Evolutionary conservation across 106 monocot genomes (phyloP), one percentile per base, ranked within the genome.

Genomic region (Apostasia shenzhenica): DNA sequence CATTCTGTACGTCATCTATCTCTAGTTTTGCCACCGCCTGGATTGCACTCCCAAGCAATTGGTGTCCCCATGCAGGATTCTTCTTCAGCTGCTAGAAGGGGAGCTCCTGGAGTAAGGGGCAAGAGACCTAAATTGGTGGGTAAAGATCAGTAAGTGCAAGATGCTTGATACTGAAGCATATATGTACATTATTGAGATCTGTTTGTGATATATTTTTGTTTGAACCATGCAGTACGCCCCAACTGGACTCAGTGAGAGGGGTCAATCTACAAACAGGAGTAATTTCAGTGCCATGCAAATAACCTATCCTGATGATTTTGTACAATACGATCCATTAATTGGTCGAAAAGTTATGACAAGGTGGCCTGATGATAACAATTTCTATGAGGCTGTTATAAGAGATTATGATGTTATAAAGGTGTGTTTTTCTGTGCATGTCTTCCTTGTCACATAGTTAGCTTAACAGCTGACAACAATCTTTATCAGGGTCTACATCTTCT

Each of bases 361-460:
- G 67, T 97, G 97, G 97, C 97, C 97, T 56, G 86, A 82, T 44
- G 92, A 92, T 75, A 97, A 90, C 61, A 92, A 77, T 66, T 97
- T 97, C 52, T 97, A 97, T 71, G 92, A 92, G 63, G 97, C 97
- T 80, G 87, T 92, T 69, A 90, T 97, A 70, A 97, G 89, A 58
- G 89, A 97, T 66, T 89, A 84, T 69, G 85, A 92, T 56, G 72
- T 87, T 50, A 48, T 41, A 56, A 78, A 92, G 89, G 97, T 92
- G 66, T 72, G 61, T 81, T 75, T 75, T 55, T n/a, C 51, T 50
- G 52, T 81, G 6, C 59, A n/a, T 68, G 69, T 45, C 61, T 55
- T 72, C 77, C 67, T 54, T 70, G 48, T 3, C 48, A 60, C 54
- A 59, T 73, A 61, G 52, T 53, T 37, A 65, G 63, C 10, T 75